Percentiles rank a stretch among this genome's conserved stretches.
Conservation (phyloP, 495 filamentous ascomycete genomes). For the Evansstolkia leycettana region DNA sequence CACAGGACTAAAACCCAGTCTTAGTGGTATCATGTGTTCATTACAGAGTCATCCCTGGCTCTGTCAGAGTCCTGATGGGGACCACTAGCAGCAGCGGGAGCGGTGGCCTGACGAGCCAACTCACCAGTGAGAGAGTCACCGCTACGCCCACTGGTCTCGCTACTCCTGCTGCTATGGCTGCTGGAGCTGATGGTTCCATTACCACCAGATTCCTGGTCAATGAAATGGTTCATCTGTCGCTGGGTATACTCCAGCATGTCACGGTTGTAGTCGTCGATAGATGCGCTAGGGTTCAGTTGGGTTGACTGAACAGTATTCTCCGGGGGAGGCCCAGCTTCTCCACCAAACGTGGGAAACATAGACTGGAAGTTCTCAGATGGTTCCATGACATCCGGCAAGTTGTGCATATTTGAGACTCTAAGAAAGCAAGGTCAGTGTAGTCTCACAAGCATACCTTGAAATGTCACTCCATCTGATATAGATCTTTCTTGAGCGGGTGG, state of each 20-base stretch:
- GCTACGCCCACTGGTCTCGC: constrained; percentile 20
- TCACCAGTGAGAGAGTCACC: constrained; percentile 9
- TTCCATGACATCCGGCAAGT: constrained; percentile 3
- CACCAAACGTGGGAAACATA: constrained; percentile 14
- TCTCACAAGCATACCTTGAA: too few species aligned
- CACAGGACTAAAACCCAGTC: neutral
- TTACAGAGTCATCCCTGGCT: too few species aligned
- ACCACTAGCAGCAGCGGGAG: constrained; percentile 8
- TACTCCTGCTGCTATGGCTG: constrained; percentile 22
- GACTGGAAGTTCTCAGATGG: constrained; percentile 5
- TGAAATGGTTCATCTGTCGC: constrained; percentile 29
- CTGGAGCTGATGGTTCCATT: constrained; percentile 6
- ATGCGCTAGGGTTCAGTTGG: constrained; percentile 14
- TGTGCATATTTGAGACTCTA: neutral
- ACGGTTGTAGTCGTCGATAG: constrained; percentile 33
- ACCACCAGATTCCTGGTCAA: constrained; percentile 14
- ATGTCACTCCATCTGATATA: too few species aligned
- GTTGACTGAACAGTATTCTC: constrained; percentile 11
- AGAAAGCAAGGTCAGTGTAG: too few species aligned
- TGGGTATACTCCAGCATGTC: constrained; percentile 36
- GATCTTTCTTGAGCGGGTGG: too few species aligned
- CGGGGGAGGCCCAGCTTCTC: constrained; percentile 7
- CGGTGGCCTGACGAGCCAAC: constrained; percentile 10
- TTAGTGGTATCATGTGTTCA: neutral
- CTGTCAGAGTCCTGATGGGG: constrained; percentile 1